phyloP scores from a whole-genome alignment of 192 early-diverging fungal species.

The Cetraspora pellucida region DNA sequence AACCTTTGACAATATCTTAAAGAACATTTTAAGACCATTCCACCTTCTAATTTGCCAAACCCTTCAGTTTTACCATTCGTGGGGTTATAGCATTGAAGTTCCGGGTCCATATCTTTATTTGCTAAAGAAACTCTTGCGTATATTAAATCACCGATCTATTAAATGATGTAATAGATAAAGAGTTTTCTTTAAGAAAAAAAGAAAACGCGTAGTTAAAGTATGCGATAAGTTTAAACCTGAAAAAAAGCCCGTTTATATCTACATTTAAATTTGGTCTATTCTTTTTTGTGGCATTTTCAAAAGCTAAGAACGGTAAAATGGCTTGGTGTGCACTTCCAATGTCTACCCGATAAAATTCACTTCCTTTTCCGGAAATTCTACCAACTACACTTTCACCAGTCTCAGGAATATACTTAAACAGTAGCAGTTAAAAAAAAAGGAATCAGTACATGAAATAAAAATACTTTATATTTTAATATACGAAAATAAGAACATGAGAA shows the following conservation, averaged over 20 bases:
- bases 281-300: conserved; percentile 92
- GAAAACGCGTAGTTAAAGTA: background rate
- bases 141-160: conserved; percentile 70
- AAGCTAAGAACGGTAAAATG: conserved; percentile 75
- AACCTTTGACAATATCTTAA: conserved; percentile 74
- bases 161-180: background rate
- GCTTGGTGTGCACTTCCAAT: conserved; percentile 92
- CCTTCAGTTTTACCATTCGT: conserved; percentile 82
- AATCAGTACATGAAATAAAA: background rate
- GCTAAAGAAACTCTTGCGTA: conserved; percentile 86
- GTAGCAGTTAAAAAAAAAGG: background rate
- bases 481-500: conserved; percentile 30
- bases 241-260: too few relatives aligned
- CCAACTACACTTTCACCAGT: conserved; percentile 89
- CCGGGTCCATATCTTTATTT: conserved; percentile 97
- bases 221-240: background rate
- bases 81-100: conserved; percentile 89
- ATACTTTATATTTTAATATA: background rate
- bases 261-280: conserved; percentile 84
- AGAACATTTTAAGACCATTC: conserved; percentile 82
- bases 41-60: conserved; percentile 85
- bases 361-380: conserved; percentile 64
- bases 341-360: conserved; percentile 86
- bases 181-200: too few relatives aligned
- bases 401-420: conserved; percentile 78